Percentiles rank a stretch among this genome's conserved stretches.
These are phyloP conservation scores for Diphasiastrum complanatum DNA, from an alignment of 83 land plant species.

Conservation along the genomic window DNA sequence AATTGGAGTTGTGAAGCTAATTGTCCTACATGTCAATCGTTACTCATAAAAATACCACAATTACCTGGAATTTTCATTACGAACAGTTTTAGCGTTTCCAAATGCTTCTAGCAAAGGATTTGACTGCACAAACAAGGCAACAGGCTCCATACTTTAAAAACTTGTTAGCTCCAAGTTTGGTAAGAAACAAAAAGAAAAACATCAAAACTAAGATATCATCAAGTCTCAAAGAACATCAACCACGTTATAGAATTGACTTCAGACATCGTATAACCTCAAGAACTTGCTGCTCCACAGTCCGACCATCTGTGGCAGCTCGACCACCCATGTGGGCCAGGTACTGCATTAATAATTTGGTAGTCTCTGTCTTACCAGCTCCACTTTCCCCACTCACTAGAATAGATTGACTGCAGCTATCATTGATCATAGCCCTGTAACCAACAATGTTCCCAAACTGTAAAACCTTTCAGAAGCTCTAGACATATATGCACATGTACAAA, in stretches of 20 bases:
- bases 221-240: too few relatives aligned
- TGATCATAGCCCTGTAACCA: constrained; percentile 77
- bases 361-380: constrained; percentile 95
- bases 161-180: too few relatives aligned
- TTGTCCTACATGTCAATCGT: background rate
- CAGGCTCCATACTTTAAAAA: too few relatives aligned
- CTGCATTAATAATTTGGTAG: constrained; percentile 86
- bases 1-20: too few relatives aligned
- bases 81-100: constrained; percentile 93
- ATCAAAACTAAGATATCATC: too few relatives aligned
- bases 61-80: constrained; percentile 95
- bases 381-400: constrained; percentile 92
- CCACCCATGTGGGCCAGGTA: constrained; percentile 87
- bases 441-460: too few relatives aligned
- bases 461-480: too few relatives aligned
- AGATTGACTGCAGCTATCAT: constrained; percentile 73
- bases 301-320: constrained; percentile 52
- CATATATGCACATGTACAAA: too few relatives aligned
- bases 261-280: constrained; percentile 44
- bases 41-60: background rate
- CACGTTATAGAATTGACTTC: constrained; percentile 1
- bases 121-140: too few relatives aligned
- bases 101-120: constrained; percentile 97
- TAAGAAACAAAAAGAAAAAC: too few relatives aligned
- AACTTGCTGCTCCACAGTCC: constrained; percentile 89